Evolutionary conservation across 1,284 basidiomycete species (phyloP), one percentile per base, ranked within the genome.

Genomic region (Inonotus hispidus): DNA sequence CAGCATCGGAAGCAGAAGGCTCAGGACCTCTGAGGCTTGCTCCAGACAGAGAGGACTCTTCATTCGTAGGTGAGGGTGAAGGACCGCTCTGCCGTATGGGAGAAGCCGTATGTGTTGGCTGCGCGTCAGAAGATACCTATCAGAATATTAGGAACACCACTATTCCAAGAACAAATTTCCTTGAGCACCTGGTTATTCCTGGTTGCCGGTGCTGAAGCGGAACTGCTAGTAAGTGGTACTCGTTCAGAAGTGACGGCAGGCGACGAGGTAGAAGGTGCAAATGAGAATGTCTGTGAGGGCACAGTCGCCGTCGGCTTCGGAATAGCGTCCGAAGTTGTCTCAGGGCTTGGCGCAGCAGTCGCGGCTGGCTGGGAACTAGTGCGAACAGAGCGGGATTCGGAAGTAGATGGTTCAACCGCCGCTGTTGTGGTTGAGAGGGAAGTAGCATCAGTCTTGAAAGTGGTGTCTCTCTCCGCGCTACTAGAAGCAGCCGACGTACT

Each of bases 1-100:
- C 52, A 29, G 59, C 55, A 53, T 53, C 41, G 58, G 64, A 54
- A 29, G 61, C 57, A 32, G 58, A 37, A 32, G 27, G 25, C 32
- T 52, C 25, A 27, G 50, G 8, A 16, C 50, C 50, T 52, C 50
- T 35, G 13, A 27, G 3, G 32, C 32, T 21, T 29, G 50, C 45
- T 10, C 53, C 5, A 10, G 64, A 8, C 21, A 52, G 52, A 62
- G 53, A 39, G 21, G n/a, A n/a, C 11, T 52, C 13, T 35, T 32
- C 14, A 19, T 27, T n/a, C 21, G 16, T 13, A 4, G 46, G 23
- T 23, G 46, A 19, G 23, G 21, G 32, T 32, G 32, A 45, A 23
- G 56, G 13, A n/a, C 16, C 46, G 7, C n/a, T 52, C 32, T 25
- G 11, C 11, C 35, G 50, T 4, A 14, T 14, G 16, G 50, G n/a